Evolutionary conservation across 331 rosid genomes (phyloP), one percentile per base, ranked within the genome.

Genomic region (Quercus phellos): DNA sequence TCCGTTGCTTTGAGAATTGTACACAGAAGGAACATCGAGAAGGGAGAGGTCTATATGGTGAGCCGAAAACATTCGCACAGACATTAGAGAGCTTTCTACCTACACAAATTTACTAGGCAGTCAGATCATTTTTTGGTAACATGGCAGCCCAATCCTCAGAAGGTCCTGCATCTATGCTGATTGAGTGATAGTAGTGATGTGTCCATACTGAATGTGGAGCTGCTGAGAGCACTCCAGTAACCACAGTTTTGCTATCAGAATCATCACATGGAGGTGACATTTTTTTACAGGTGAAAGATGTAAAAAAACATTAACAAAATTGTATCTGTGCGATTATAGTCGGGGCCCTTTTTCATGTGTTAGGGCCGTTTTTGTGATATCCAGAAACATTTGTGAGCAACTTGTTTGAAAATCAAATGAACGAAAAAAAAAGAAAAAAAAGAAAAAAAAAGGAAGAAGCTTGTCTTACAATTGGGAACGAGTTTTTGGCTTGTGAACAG

Each of bases 41-140:
- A 84, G 72, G 89, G 86, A 79, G 93, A 90, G 78, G 79, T 78
- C 24, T 73, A 82, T 55, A 76, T 84, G 35, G 84, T 79, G 66
- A 85, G 84, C 81, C 93, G 94, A 78, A 93, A 84, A 83, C 97
- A 92, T 82, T 86, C 96, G 53, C 97, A 92, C 80, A 78, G 89
- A 74, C 94, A 93, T 81, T 95, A 91, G 76, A n/a, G 51, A 58
- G n/a, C 60, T 80, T 69, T 26, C 77, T 59, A 27, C 27, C 42
- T 63, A 69, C 74, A 60, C 72, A 18, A 46, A 46, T 75, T 70
- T 58, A 38, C 74, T 35, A 60, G 32, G 66, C 38, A 24, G 63
- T 73, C 73, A 51, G 55, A 61, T 71, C 68, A 1, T 63, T 63
- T 29, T 59, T 59, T 59, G n/a, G 67, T 11, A 22, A 26, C 21